Evolutionary conservation across 805 yeast species (phyloP).

Genomic region (Saturnispora silvae): DNA sequence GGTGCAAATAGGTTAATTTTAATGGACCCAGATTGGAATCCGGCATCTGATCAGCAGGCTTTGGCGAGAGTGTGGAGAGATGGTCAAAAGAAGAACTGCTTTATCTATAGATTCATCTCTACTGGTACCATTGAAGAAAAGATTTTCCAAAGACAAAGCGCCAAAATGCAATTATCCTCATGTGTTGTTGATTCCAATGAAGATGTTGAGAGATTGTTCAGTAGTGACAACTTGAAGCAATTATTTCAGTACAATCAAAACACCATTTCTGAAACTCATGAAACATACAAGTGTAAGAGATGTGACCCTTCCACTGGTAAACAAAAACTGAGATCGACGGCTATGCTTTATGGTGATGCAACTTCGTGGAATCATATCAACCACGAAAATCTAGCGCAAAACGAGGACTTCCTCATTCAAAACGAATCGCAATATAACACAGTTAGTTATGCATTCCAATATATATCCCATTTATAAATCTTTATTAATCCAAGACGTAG

Average conservation of each 20-base stretch:
- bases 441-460: constrained; percentile 83
- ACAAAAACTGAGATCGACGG: constrained; percentile 58
- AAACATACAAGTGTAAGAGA: constrained; percentile 78
- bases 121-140: constrained; percentile 96
- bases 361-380: constrained; percentile 94
- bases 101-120: constrained; percentile 83
- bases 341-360: constrained; percentile 95
- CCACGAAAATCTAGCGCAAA: constrained; percentile 45
- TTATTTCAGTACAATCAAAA: constrained; percentile 60
- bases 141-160: constrained; percentile 89
- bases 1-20: constrained; percentile 89
- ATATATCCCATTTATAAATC: constrained; percentile 58
- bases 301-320: constrained; percentile 43
- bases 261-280: constrained; percentile 84
- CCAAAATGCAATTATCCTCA: constrained; percentile 85
- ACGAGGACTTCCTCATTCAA: constrained; percentile 68
- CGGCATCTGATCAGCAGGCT: constrained; percentile 97
- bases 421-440: constrained; percentile 64
- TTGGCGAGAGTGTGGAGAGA: constrained; percentile 98
- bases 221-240: constrained; percentile 67
- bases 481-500: constrained; percentile 55
- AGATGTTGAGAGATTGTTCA: constrained; percentile 86
- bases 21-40: constrained; percentile 94
- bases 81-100: constrained; percentile 96
- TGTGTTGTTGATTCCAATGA: constrained; percentile 96